Conservation (phyloP, 2,329 filamentous ascomycete species). For the Pyrenophora graminea region DNA sequence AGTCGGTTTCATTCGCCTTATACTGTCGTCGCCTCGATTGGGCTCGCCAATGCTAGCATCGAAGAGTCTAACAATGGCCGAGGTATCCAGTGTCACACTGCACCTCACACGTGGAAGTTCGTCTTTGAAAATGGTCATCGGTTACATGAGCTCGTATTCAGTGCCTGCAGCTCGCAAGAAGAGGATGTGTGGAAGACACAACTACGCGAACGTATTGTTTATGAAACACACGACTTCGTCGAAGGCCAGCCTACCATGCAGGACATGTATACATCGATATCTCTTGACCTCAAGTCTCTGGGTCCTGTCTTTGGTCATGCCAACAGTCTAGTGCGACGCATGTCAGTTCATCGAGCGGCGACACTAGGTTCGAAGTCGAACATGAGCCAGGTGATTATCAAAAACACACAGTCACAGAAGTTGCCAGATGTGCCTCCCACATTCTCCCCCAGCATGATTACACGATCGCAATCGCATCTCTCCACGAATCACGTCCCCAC, state of each 20-base stretch:
- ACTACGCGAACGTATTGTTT: constrained; percentile 59
- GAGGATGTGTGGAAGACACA: constrained; percentile 77
- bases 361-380: constrained; percentile 71
- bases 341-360: constrained; percentile 79
- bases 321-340: constrained; percentile 65
- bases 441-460: constrained; percentile 61
- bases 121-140: constrained; percentile 78
- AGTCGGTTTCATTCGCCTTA: constrained; percentile 70
- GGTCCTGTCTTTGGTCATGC: constrained; percentile 76
- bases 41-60: constrained; percentile 66
- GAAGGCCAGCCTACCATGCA: constrained; percentile 54
- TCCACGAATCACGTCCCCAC: constrained; percentile 69
- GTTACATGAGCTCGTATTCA: constrained; percentile 83
- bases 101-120: constrained; percentile 89
- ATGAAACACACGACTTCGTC: constrained; percentile 56
- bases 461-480: constrained; percentile 79
- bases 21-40: constrained; percentile 73
- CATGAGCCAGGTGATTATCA: constrained; percentile 78
- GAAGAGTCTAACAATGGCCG: constrained; percentile 76
- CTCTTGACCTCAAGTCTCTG: constrained; percentile 72
- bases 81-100: constrained; percentile 84
- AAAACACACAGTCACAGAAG: constrained; percentile 75
- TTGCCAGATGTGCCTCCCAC: constrained; percentile 55
- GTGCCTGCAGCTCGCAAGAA: constrained; percentile 80
- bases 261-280: constrained; percentile 65